Evolutionary conservation across 805 yeast genomes (phyloP), one percentile per base, ranked within the genome.

Genomic region (Candida yuanshanica): DNA sequence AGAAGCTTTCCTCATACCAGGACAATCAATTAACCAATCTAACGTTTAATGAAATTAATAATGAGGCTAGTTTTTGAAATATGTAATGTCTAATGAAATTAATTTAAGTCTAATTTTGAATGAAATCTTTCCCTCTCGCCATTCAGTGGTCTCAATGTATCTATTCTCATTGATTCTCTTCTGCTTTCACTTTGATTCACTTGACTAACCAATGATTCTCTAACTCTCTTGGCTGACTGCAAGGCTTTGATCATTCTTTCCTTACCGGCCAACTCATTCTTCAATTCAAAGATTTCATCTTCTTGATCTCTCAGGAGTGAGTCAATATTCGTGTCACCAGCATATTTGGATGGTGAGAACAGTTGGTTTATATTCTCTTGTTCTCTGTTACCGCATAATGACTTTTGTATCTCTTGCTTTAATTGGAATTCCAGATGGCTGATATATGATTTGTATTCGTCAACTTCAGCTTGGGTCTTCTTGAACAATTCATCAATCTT

Each of bases 191-290:
- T 31, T 18, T 74, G 75, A 20, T 35, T 47, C 12, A 56, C 53
- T 0, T 58, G 51, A 17, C 38, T 44, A 10, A 47, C 45, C 27
- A 56, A 45, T 22, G 60, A 49, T 18, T 63, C 77, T 25, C 90
- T 70, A 25, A 83, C 70, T 51, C 79, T 72, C 26, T 77, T 71
- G 3, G 86, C 76, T 35, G 83, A 77, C 26, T 81, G 77, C 42
- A 88, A 64, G 2, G 91, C 88, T 45, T 74, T 77, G 43, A 89
- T 84, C 48, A 89, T 81, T 35, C 80, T 79, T 50, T 88, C 95
- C 59, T 88, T 89, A 47, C 83, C 85, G 35, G 74, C 71, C 29
- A 85, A 53, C 34, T 74, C 69, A 37, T 77, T 81, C 51, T 74
- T 72, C 49, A 90, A 65, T 38, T 80, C 87, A 36, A 63, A 51